Evolutionary conservation across 805 yeast genomes (phyloP), one percentile per base, ranked within the genome.

Genomic region (Pichia cephalocereana): DNA sequence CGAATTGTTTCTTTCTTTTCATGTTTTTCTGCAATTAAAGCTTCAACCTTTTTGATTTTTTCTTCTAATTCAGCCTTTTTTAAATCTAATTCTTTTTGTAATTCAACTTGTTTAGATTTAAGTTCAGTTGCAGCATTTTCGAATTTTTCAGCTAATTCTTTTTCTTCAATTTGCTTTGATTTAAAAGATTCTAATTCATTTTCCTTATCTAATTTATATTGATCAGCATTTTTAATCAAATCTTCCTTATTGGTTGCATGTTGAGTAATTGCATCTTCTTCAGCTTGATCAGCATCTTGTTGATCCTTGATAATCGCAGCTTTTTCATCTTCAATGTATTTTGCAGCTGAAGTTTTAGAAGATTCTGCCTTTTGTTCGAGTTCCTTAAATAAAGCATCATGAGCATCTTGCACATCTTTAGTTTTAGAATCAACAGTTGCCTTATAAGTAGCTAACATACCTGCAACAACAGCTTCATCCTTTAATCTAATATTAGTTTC

Each of bases 221-320:
- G 70, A 41, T 66, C 75, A 49, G 74, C 75, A 52, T 70, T 73
- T 52, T 63, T 64, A 40, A 60, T 49, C 46, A 75, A 62, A 30
- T 67, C 66, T 45, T 70, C 74, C 57, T 72, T 72, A 56, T 74
- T 74, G 19, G 59, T 59, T 14, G 54, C 68, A 55, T 77, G 82
- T 48, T 70, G 65, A 43, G 63, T 75, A 40, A 71, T 71, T 8
- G 79, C 76, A 42, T 68, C 65, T 18, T 55, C 58, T 62, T 76
- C 82, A 40, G 75, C 70, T n/a, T 64, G 64, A 46, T 65, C 71
- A 50, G 64, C 74, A 40, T 75, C 77, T 18, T 59, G 60, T 39
- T 63, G 67, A 49, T 76, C 76, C 37, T 71, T 68, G 52, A 67
- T 72, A 47, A 76, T 76, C 48, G 70, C 74, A 34, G 56, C 57